Evolutionary conservation across 164 flowering plant species (phyloP), one percentile per base, ranked within the genome.

Genomic region (Echeveria elegans): DNA sequence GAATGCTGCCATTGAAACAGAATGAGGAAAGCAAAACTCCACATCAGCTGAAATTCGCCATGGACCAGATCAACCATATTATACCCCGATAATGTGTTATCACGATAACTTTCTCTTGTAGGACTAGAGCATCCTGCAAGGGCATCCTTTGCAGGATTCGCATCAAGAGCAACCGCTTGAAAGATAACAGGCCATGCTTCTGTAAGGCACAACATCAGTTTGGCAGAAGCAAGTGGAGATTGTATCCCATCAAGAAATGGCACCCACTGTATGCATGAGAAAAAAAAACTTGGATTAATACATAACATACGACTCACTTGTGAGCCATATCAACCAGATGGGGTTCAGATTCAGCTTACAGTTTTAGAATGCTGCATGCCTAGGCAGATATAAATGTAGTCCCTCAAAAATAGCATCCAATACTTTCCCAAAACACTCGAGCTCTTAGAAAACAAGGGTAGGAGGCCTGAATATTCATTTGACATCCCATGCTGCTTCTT

Each of bases 121-220:
- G 72, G 26, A 36, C 70, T 41, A 7, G 83, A 69, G 69, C 74
- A 68, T 65, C 59, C 83, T 70, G 74, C 73, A 38, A 40, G 59
- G 67, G 71, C 75, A 70, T 34, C 32, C 65, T 70, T 68, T 24
- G 50, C 71, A 62, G 99, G 99, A 75, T 83, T 82, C 36, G 96
- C 91, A 83, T 94, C 99, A 64, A 88, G 72, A 32, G 83, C 78
- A 75, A 87, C 69, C 45, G 99, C 99, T 79, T 89, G 96, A 75
- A 94, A 72, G 75, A 94, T 82, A 34, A 89, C 86, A n/a, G 97
- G 96, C 97, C 97, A 94, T 40, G 89, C 80, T 77, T 91, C 96
- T 76, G 89, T 89, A 26, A 94, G 80, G 72, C 85, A 89, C 41
- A 84, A 79, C 69, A 66, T 82, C 75, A 94, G 74, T 78, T 83